Evolutionary conservation across 768 basidiomycete species (phyloP), one percentile per base, ranked within the genome.

Genomic region (Leucocoprinus sp.): DNA sequence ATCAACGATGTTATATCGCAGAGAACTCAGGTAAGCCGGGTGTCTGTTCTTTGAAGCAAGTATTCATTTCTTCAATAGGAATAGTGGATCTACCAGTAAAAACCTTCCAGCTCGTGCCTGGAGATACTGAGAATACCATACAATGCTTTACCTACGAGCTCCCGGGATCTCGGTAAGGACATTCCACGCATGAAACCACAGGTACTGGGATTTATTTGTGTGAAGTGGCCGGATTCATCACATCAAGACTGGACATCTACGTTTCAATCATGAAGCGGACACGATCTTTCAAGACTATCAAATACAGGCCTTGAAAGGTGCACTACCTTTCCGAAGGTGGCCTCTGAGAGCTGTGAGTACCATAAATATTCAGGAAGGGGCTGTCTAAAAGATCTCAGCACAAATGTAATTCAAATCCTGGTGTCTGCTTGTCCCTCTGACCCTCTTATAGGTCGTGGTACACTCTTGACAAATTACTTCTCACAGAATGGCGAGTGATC

Each of bases 401-500:
- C 54, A 84, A 80, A 72, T 77, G 84, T 85, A 43, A 54, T 39
- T 44, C 36, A 9, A 22, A 11, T 5, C n/a, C n/a, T 27, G 18
- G 5, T 7, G 14, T 27, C 14, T 28, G 17, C 2, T 2, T 19
- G 43, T 36, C 9, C 29, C 41, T 31, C 48, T 35, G 31, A 44
- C 43, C 47, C 50, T 45, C 18, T 17, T 37, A 9, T 45, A 89
- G 86, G 76, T 54, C 76, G 84, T 33, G 87, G 87, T 5, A 59
- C 70, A 3, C 61, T 89, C 3, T 63, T 90, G 39, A 82, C 87
- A 4, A 83, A 85, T 55, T 90, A 90, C 55, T 90, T 90, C 54
- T 89, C 87, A 11, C 87, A 90, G 52, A 90, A 90, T 48, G 77
- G 87, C 86, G 57, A 57, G 79, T 62, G 15, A 42, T 45, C 27